Conservation (phyloP, 2,329 filamentous ascomycete genomes). For the Curvularia lunata region DNA sequence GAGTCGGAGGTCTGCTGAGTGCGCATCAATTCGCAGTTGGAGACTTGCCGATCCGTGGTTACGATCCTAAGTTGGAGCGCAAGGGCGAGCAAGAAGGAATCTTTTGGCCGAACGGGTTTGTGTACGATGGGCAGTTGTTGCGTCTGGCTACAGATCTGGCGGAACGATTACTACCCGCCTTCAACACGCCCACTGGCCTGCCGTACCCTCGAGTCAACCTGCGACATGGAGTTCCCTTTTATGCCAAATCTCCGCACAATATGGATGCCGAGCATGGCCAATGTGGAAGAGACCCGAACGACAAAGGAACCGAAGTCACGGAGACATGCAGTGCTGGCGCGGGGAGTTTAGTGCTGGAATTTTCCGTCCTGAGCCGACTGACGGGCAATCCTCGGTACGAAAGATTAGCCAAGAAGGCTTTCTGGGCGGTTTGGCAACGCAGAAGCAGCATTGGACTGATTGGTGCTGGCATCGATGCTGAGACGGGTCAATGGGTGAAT, state of each 20-base stretch:
- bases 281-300: constrained; percentile 55
- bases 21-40: constrained; percentile 93
- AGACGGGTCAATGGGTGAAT: constrained; percentile 87
- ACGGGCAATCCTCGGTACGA: constrained; percentile 90
- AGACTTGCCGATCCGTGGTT: constrained; percentile 84
- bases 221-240: constrained; percentile 88
- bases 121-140: constrained; percentile 87
- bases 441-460: constrained; percentile 86
- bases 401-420: constrained; percentile 85
- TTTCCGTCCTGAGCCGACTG: constrained; percentile 85
- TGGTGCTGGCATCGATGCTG: constrained; percentile 89
- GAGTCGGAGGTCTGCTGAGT: constrained; percentile 86
- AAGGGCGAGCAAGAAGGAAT: constrained; percentile 57
- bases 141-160: constrained; percentile 88
- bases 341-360: constrained; percentile 93
- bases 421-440: constrained; percentile 95
- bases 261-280: constrained; percentile 58
- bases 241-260: constrained; percentile 82
- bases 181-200: constrained; percentile 87
- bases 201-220: constrained; percentile 96
- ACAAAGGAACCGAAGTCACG: constrained; percentile 72
- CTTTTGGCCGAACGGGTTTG: constrained; percentile 75
- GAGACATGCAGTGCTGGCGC: constrained; percentile 97
- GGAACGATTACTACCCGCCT: constrained; percentile 84
- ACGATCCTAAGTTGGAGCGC: constrained; percentile 60